Conservation (phyloP, 2,329 filamentous ascomycete species). For the Capronia epimyces region DNA sequence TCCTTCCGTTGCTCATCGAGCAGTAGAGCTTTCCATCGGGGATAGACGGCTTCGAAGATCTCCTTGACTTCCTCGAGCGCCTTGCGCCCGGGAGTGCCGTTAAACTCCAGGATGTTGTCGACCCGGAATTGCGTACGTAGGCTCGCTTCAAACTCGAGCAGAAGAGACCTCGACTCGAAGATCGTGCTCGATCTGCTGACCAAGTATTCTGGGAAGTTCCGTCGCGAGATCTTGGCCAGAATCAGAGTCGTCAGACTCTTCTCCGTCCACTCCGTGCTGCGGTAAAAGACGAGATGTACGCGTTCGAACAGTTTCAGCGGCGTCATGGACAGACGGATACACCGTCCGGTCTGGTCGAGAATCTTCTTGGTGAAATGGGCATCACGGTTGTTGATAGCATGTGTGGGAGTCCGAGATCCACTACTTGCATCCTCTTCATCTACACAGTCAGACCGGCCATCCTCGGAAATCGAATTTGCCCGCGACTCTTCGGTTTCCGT, state of each 20-base stretch:
- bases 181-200: constrained; percentile 87
- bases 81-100: constrained; percentile 61
- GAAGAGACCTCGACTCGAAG: constrained; percentile 66
- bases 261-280: constrained; percentile 94
- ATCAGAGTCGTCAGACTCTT: constrained; percentile 95
- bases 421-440: constrained; percentile 38
- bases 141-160: constrained; percentile 86
- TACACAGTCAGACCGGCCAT: constrained; percentile 30
- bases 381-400: constrained; percentile 57
- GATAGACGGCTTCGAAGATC: constrained; percentile 68
- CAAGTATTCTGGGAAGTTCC: constrained; percentile 84
- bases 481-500: constrained; percentile 56
- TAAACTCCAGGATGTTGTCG: constrained; percentile 76
- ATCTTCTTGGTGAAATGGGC: constrained; percentile 73
- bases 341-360: constrained; percentile 69
- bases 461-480: constrained; percentile 30
- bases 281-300: constrained; percentile 92
- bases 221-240: constrained; percentile 77
- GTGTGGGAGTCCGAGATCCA: constrained; percentile 19
- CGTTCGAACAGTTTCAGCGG: constrained; percentile 81
- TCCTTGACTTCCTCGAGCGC: constrained; percentile 63
- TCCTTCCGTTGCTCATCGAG: constrained; percentile 73
- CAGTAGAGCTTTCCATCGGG: constrained; percentile 71
- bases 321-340: constrained; percentile 69
- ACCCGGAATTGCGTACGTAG: constrained; percentile 75